These are phyloP conservation scores for Beta corolliflora DNA, from an alignment of 179 eudicot species.

Conservation along the genomic window DNA sequence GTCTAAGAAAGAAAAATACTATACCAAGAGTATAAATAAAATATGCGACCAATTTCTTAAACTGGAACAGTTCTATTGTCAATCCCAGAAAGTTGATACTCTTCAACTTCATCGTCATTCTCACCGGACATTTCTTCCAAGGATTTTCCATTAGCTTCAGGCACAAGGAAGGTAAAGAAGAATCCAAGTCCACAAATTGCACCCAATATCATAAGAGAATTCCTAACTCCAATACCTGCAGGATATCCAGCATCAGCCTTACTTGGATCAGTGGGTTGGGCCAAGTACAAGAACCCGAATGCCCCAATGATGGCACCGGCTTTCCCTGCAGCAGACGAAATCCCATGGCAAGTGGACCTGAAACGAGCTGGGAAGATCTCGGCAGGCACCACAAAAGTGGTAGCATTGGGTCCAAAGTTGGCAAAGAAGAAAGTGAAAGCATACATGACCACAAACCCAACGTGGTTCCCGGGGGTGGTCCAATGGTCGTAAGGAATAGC, in stretches of 20 bases:
- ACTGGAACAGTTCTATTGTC: conserved; percentile 22
- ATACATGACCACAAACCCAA: conserved; percentile 31
- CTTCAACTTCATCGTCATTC: conserved; percentile 4
- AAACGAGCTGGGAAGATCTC: conserved; percentile 28
- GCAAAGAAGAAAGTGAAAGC: conserved; percentile 29
- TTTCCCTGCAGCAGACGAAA: conserved; percentile 29
- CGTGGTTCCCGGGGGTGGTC: conserved; percentile 22
- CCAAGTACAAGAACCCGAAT: conserved; percentile 31
- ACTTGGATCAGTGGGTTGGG: conserved; percentile 9
- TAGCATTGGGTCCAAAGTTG: conserved; percentile 34
- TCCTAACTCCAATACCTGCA: conserved; percentile 25
- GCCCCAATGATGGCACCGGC: conserved; percentile 30
- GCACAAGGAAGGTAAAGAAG: conserved; percentile 28
- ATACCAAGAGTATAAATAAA: not conserved
- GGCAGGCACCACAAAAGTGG: conserved; percentile 30
- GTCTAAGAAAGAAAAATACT: too few species aligned
- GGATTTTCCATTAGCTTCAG: conserved; percentile 27
- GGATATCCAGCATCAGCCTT: conserved; percentile 30
- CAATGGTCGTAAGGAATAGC: conserved; percentile 30
- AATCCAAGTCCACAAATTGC: conserved; percentile 24
- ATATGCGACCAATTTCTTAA: not conserved
- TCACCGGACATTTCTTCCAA: conserved; percentile 33
- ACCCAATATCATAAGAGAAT: conserved; percentile 20
- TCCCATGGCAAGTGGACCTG: conserved; percentile 32
- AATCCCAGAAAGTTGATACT: not conserved